Conservation (phyloP, 2,329 filamentous ascomycete species). For the Alternaria conjuncta region DNA sequence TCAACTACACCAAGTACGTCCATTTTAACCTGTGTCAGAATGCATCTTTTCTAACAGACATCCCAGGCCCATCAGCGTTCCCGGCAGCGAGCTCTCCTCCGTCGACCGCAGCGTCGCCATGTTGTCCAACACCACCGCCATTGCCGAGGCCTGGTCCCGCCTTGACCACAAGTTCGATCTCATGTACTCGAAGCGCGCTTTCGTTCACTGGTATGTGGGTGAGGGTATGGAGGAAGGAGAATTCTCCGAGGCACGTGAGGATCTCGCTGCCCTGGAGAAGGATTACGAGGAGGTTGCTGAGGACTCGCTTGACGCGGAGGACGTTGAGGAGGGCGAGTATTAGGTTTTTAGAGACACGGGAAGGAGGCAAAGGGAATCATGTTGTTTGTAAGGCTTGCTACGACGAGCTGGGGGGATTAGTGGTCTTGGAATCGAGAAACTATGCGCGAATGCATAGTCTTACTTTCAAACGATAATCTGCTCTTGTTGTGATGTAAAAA, state of each 20-base stretch:
- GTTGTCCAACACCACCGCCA: conserved; percentile 78
- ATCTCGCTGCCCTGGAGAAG: conserved; percentile 83
- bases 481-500: not conserved
- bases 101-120: conserved; percentile 93
- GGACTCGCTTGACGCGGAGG: conserved; percentile 69
- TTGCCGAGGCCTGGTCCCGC: conserved; percentile 75
- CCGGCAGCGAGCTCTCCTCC: conserved; percentile 95
- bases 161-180: conserved; percentile 78
- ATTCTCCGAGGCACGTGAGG: conserved; percentile 86
- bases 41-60: conserved; percentile 1
- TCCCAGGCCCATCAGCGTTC: conserved; percentile 89
- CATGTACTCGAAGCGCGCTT: conserved; percentile 79
- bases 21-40: not conserved
- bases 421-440: not conserved
- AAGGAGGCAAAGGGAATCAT: not conserved
- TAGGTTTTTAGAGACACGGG: conserved; percentile 18
- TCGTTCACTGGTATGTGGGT: conserved; percentile 82
- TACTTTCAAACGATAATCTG: not conserved
- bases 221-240: conserved; percentile 94
- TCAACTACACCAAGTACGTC: conserved; percentile 69
- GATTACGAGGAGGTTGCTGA: conserved; percentile 85
- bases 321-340: conserved; percentile 58
- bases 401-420: not conserved
- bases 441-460: not conserved
- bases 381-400: conserved; percentile 30